Conservation (phyloP, 768 basidiomycete species). For the Calocybe gangraenosa region DNA sequence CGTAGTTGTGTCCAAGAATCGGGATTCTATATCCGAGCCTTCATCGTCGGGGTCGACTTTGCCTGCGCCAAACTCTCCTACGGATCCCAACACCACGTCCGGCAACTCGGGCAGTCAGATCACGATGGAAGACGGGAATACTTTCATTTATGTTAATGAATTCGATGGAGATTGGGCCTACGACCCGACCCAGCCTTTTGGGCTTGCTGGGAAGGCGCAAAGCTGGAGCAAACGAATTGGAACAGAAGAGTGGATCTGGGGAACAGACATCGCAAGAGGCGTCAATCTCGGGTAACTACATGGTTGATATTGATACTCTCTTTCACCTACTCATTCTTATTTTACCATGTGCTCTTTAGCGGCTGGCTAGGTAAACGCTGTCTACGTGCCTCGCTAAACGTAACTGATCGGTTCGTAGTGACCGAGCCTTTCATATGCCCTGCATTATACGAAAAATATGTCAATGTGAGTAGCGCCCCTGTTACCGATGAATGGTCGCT, state of each 20-base stretch:
- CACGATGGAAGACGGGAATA: constrained; percentile 70
- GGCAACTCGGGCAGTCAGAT: constrained; percentile 68
- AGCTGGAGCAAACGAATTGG: constrained; percentile 77
- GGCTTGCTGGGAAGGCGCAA: constrained; percentile 69
- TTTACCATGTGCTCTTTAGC: constrained; percentile 20
- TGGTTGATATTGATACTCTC: constrained; percentile 4
- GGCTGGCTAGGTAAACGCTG: constrained; percentile 39
- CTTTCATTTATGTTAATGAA: constrained; percentile 71
- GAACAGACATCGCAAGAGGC: constrained; percentile 51
- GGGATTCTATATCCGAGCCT: constrained; percentile 9
- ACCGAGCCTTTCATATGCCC: constrained; percentile 64
- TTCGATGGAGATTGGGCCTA: constrained; percentile 83
- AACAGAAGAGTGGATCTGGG: constrained; percentile 69
- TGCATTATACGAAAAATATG: constrained; percentile 54
- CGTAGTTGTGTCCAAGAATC: constrained; percentile 17
- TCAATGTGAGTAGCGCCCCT: constrained; percentile 25
- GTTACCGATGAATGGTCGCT: constrained; percentile 65
- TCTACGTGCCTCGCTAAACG: not conserved
- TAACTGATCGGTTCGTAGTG: constrained; percentile 57
- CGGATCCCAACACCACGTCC: constrained; percentile 25
- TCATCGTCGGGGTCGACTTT: constrained; percentile 12
- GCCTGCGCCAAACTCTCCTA: constrained; percentile 1
- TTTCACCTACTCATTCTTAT: not conserved
- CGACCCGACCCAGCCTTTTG: constrained; percentile 69
- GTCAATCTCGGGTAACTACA: constrained; percentile 54